Evolutionary conservation across 345 rosid genomes (phyloP), one percentile per base, ranked within the genome.

Genomic region (Citrus medica): DNA sequence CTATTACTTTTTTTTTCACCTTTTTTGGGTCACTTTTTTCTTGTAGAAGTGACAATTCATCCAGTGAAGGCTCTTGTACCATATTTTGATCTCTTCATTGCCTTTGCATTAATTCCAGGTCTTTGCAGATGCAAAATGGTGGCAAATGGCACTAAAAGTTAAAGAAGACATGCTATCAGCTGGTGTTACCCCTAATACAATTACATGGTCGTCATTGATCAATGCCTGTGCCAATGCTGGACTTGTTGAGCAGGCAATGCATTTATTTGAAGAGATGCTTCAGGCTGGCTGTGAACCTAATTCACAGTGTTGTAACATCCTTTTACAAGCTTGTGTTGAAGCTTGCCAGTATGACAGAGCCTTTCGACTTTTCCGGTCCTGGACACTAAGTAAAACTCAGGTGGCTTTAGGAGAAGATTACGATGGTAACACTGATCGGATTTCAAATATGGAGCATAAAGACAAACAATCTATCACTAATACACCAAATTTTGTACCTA

Each of bases 201-300:
- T 84, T 82, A 90, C 97, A 30, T 93, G 99, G 99, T 93, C 97
- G 35, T 88, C 99, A 1, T 80, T 95, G 91, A 90, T 95, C 85
- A 91, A 94, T 86, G 96, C 98, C 35, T 92, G 97, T 83, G 96
- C 94, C 74, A 92, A 90, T 79, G 94, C 93, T 38, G 97, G 99
- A 65, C 87, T 91, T 79, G 96, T 93, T 53, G 98, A 93, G 85
- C 89, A 86, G 81, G 92, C 96, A 79, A 86, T 87, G 80, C 88
- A 87, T 73, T 78, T 93, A 78, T 90, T 92, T 76, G 91, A 92
- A 78, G 97, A 93, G 82, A 95, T 92, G 99, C 85, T 92, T 88
- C 84, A 77, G 69, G 81, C 96, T 86, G 97, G 97, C 30, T 92
- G 92, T 84, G 87, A 87, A 82, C 98, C 97, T 66, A 93, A 91